Conservation (phyloP, 73 alveolate genomes). For the Tetrahymena borealis region DNA sequence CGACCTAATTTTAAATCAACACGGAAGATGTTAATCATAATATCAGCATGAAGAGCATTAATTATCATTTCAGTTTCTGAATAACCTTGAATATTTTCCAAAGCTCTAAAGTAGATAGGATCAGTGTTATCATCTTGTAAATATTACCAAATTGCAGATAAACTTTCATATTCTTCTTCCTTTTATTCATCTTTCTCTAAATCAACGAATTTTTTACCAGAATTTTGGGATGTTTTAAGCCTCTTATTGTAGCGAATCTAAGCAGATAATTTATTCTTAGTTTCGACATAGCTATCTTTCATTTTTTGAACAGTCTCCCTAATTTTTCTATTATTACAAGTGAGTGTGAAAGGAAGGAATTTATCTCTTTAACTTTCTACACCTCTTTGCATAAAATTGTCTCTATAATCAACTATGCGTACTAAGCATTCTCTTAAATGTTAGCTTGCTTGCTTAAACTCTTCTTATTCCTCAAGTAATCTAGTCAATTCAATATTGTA, state of each 20-base stretch:
- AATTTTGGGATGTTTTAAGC: slow-evolving; percentile 47
- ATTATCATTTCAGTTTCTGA: slow-evolving; percentile 45
- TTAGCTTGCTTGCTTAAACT: slow-evolving; percentile 55
- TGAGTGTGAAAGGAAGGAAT: slow-evolving; percentile 68
- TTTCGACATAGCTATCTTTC: slow-evolving; percentile 61
- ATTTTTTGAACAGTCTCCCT: slow-evolving; percentile 70
- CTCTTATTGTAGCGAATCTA: slow-evolving; percentile 75
- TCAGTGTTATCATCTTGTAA: slow-evolving; percentile 69
- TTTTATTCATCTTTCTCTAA: slow-evolving; percentile 81
- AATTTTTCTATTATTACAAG: slow-evolving; percentile 79
- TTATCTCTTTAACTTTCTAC: slow-evolving; percentile 63
- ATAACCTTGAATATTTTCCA: background rate
- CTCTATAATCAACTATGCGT: slow-evolving; percentile 52
- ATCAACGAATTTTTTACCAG: slow-evolving; percentile 38
- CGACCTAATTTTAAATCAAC: slow-evolving; percentile 53
- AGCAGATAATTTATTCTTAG: slow-evolving; percentile 66
- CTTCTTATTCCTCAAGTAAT: slow-evolving; percentile 59
- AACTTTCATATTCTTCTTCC: slow-evolving; percentile 87
- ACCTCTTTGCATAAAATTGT: slow-evolving; percentile 40
- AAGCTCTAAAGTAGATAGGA: slow-evolving; percentile 7
- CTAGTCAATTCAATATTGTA: slow-evolving; percentile 54
- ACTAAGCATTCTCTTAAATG: slow-evolving; percentile 52
- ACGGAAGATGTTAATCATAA: slow-evolving; percentile 53
- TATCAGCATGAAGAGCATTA: slow-evolving; percentile 57
- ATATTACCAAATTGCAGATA: slow-evolving; percentile 37